phyloP scores from a whole-genome alignment of 345 rosid species.

The Raphanus raphanistrum region DNA sequence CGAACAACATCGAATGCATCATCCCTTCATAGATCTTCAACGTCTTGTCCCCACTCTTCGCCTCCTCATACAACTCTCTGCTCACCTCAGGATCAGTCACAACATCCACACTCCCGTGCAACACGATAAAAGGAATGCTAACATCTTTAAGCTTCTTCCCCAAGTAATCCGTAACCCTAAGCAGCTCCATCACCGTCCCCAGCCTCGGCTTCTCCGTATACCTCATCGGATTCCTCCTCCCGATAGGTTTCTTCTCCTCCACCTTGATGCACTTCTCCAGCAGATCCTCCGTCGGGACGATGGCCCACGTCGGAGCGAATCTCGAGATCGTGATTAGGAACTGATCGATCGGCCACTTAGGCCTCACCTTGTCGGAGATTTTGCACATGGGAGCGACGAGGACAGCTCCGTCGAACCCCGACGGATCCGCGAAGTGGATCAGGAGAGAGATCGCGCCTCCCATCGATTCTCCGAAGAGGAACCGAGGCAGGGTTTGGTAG shows the following conservation, averaged over 20 bases:
- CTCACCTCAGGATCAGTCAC: conserved; percentile 84
- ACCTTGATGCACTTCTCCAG: conserved; percentile 59
- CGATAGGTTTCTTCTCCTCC: conserved; percentile 59
- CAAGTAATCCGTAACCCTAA: conserved; percentile 67
- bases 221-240: conserved; percentile 60
- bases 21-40: conserved; percentile 72
- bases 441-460: conserved; percentile 75
- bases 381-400: conserved; percentile 86
- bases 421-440: conserved; percentile 55
- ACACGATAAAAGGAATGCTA: conserved; percentile 58
- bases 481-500: conserved; percentile 50
- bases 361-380: conserved; percentile 69
- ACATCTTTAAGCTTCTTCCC: conserved; percentile 51
- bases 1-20: conserved; percentile 89
- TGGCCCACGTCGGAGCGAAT: conserved; percentile 71
- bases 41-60: conserved; percentile 60
- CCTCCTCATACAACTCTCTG: conserved; percentile 50
- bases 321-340: conserved; percentile 51
- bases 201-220: conserved; percentile 77
- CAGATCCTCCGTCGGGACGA: conserved; percentile 72
- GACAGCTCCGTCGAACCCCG: conserved; percentile 64
- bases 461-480: conserved; percentile 81
- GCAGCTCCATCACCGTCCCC: conserved; percentile 69
- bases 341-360: conserved; percentile 80
- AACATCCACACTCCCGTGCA: conserved; percentile 75